Evolutionary conservation across 495 filamentous ascomycete species (phyloP).

Genomic region (Podospora tetraspora): DNA sequence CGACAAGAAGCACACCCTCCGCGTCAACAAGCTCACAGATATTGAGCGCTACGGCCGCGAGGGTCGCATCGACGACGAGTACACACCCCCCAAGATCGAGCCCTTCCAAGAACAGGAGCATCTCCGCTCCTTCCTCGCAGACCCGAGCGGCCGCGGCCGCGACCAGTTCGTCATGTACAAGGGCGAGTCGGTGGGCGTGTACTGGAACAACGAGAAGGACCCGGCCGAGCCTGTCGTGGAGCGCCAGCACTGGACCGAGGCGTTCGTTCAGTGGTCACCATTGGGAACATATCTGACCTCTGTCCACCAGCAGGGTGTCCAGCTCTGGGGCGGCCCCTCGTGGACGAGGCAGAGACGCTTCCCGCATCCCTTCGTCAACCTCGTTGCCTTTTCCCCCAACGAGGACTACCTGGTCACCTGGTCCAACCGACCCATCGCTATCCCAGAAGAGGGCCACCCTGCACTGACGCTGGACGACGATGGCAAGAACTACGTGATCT

Average conservation of each 20-base stretch:
- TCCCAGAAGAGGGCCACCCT: constrained; percentile 79
- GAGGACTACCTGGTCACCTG: constrained; percentile 95
- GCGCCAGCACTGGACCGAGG: constrained; percentile 91
- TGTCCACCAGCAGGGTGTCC: constrained; percentile 89
- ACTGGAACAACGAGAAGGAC: constrained; percentile 97
- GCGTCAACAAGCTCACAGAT: constrained; percentile 96
- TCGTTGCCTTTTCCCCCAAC: constrained; percentile 89
- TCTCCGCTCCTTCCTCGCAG: constrained; percentile 84
- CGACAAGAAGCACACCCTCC: constrained; percentile 91
- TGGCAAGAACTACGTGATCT: constrained; percentile 98
- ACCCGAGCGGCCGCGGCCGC: constrained; percentile 75
- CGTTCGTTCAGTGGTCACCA: constrained; percentile 96
- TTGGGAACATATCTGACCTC: constrained; percentile 90
- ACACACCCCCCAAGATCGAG: constrained; percentile 69
- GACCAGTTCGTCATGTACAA: constrained; percentile 94
- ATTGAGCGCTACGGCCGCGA: constrained; percentile 93
- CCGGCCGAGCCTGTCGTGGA: constrained; percentile 82
- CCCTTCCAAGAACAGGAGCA: constrained; percentile 88
- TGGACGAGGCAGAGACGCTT: constrained; percentile 91
- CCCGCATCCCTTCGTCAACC: constrained; percentile 88
- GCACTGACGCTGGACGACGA: constrained; percentile 84
- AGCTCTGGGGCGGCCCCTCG: constrained; percentile 86
- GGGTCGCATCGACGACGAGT: constrained; percentile 86
- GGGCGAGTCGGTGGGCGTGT: constrained; percentile 83
- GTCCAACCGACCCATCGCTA: constrained; percentile 85